Base-by-base conservation (phyloP, 805 yeast species). In the Kuraishia piskuri region DNA sequence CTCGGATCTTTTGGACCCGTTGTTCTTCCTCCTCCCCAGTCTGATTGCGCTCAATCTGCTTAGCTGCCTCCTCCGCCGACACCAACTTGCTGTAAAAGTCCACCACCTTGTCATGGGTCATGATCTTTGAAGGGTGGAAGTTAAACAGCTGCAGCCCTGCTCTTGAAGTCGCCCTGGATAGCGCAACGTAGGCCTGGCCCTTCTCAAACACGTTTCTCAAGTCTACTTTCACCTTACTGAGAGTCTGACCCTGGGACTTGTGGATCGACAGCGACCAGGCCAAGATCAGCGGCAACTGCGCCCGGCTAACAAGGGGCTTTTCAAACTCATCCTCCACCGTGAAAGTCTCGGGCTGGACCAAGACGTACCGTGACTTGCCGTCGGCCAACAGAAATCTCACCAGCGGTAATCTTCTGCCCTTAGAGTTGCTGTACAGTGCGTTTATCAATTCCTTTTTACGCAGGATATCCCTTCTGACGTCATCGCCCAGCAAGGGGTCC, bases 241-340 rank as follows among this genome's bases (percentile, higher is more conserved):
- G 75, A 0, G 96, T 86, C 68, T 88, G 95, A 2, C 96, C 96
- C 64, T 88, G 96, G 0, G 94, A 81, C 64, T 88, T 88, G 63
- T 88, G 96, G 51, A 88, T 88, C 0, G 94, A 88, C 59, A 88
- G 66, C 0, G 95, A 90, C 94, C 94, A 88, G 22, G 94, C 83
- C 40, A 88, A 68, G 54, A 86, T 71, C 26, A 88, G 69, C 0
- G 96, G 96, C 2, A 86, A 59, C 63, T 88, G 96, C 0, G 57
- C 73, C 60, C 97, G 74, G 1, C 86, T 75, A 0, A 88, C 96
- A 14, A 89, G 59, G 0, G 85, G 80, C 8, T 74, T 74, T 21
- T 86, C 89, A 22, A 75, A 70, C 51, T 86, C 90, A 66, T 90
- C 95, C 57, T 85, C 92, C 22, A 88, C 73, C 0, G 76, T 77